phyloP scores from a whole-genome alignment of 768 basidiomycete species.

The Dioszegia hungarica region DNA sequence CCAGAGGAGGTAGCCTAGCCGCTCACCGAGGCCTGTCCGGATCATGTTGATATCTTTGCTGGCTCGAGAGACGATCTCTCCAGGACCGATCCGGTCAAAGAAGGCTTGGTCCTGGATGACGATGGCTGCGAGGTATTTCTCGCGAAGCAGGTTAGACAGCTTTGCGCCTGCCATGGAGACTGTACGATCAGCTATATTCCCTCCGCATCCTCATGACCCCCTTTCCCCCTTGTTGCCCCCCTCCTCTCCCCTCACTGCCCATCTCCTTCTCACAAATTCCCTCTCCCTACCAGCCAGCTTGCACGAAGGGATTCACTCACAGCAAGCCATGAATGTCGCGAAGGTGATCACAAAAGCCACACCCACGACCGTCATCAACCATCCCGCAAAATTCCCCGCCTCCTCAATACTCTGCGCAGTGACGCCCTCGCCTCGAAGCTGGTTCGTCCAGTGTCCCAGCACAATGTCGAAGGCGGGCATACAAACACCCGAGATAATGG shows the following conservation, averaged over 20 bases:
- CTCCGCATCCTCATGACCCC: too few relatives aligned
- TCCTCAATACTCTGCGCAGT: background rate
- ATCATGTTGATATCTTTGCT: slow-evolving; percentile 32
- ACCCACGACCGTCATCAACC: slow-evolving; percentile 33
- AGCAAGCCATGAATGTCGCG: slow-evolving; percentile 20
- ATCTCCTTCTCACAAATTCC: too few relatives aligned
- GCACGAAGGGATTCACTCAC: slow-evolving; percentile 13
- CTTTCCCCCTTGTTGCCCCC: too few relatives aligned
- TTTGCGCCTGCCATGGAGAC: slow-evolving; percentile 25
- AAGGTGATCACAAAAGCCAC: slow-evolving; percentile 18
- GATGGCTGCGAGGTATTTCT: slow-evolving; percentile 30
- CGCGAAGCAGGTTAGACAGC: slow-evolving; percentile 22
- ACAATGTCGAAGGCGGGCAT: slow-evolving; percentile 34
- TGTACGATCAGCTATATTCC: too few relatives aligned
- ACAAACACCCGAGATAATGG: slow-evolving; percentile 24
- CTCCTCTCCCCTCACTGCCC: too few relatives aligned
- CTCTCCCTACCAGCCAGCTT: too few relatives aligned
- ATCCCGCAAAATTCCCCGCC: slow-evolving; percentile 21
- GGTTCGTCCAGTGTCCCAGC: slow-evolving; percentile 37
- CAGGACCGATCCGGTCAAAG: slow-evolving; percentile 35
- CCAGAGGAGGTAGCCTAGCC: slow-evolving; percentile 34
- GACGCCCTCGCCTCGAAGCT: slow-evolving; percentile 9
- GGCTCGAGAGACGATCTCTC: slow-evolving; percentile 27
- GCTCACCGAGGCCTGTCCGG: slow-evolving; percentile 27
- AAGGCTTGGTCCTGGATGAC: slow-evolving; percentile 35